Evolutionary conservation across 129 eudicot species (phyloP).

Genomic region (Flaveria trinervia): DNA sequence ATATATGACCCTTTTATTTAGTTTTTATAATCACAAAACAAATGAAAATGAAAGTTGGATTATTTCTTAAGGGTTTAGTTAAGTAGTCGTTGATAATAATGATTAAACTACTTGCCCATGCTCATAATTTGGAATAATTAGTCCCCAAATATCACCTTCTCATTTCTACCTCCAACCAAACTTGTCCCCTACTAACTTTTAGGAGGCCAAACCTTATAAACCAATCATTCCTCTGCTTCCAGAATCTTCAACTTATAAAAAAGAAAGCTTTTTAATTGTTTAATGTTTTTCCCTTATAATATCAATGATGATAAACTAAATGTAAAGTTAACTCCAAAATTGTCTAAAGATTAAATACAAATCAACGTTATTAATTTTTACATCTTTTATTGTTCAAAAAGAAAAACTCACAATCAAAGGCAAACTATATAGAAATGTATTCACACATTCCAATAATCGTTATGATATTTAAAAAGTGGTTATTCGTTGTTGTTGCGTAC

Average conservation of each 20-base stretch:
- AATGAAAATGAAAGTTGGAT: conserved; percentile 13
- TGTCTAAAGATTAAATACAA: background rate
- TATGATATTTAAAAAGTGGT: too few species aligned
- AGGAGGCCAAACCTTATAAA: conserved; percentile 32
- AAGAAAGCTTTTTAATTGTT: background rate
- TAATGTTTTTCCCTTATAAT: background rate
- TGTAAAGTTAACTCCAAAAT: conserved; percentile 1
- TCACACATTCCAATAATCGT: background rate
- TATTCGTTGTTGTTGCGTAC: too few species aligned
- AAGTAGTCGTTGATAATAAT: conserved; percentile 38
- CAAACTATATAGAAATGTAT: background rate
- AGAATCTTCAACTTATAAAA: conserved; percentile 1
- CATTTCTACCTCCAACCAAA: conserved; percentile 26
- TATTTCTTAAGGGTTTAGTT: conserved; percentile 36
- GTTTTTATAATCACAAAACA: conserved; percentile 8
- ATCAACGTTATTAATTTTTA: background rate
- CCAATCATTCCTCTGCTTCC: conserved; percentile 22
- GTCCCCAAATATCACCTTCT: conserved; percentile 23
- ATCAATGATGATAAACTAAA: background rate
- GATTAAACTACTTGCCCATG: conserved; percentile 34
- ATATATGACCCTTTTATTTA: background rate
- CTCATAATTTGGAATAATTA: conserved; percentile 24
- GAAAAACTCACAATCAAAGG: background rate
- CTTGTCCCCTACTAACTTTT: conserved; percentile 26
- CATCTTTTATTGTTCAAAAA: background rate